Conservation (phyloP, 495 filamentous ascomycete species). For the Neurospora tetrasperma region DNA sequence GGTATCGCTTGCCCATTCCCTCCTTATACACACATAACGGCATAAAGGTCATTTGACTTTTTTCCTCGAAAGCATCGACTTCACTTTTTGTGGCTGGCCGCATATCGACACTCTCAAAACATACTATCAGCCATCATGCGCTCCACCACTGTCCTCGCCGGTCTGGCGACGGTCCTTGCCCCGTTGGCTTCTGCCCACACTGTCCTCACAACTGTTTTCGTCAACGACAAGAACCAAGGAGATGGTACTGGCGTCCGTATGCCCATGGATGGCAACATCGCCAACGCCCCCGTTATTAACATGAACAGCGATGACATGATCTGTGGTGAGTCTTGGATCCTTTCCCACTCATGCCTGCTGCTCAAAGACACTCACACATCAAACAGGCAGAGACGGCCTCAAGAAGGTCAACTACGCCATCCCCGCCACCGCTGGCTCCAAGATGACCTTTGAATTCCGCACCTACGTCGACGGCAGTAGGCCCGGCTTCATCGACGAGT, state of each 20-base stretch:
- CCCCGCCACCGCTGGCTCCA: slow-evolving; percentile 39
- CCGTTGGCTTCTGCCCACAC: slow-evolving; percentile 46
- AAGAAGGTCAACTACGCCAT: slow-evolving; percentile 49
- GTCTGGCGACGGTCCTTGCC: slow-evolving; percentile 22
- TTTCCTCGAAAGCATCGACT: background rate
- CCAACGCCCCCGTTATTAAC: slow-evolving; percentile 44
- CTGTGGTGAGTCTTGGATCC: slow-evolving; percentile 43
- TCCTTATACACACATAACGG: background rate
- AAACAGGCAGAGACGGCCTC: slow-evolving; percentile 45
- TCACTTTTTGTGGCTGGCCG: slow-evolving; percentile 5
- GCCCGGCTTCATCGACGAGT: slow-evolving; percentile 46
- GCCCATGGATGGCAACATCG: slow-evolving; percentile 36
- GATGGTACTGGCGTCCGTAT: slow-evolving; percentile 62
- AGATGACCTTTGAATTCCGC: slow-evolving; percentile 54
- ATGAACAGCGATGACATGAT: slow-evolving; percentile 52
- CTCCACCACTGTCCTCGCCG: slow-evolving; percentile 10
- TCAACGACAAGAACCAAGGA: slow-evolving; percentile 56
- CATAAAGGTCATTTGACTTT: background rate
- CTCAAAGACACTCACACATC: background rate
- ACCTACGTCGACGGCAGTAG: slow-evolving; percentile 45
- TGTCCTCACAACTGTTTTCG: slow-evolving; percentile 53
- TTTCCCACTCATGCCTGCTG: background rate
- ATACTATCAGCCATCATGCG: slow-evolving; percentile 16
- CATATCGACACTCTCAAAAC: background rate
- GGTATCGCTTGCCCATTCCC: background rate